Percentiles rank a stretch among this genome's conserved stretches.
Evolutionary conservation across 2,329 filamentous ascomycete genomes (phyloP).

Genomic region (Scedosporium apiospermum): DNA sequence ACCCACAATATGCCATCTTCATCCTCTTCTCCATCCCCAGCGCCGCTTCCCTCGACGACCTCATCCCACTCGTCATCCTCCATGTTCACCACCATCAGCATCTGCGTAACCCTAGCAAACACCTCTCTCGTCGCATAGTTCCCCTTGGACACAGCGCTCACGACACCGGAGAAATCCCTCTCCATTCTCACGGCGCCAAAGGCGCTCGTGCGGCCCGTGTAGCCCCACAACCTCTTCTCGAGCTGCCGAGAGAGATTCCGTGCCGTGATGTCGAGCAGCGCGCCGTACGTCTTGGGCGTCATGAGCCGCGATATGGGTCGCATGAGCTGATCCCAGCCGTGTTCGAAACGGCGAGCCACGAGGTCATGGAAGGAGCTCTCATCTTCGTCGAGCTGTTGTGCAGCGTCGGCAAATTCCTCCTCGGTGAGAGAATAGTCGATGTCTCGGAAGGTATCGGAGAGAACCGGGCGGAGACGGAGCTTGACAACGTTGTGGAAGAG

Average conservation of each 20-base stretch:
- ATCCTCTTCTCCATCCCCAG: conserved; percentile 24
- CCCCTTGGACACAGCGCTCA: conserved; percentile 56
- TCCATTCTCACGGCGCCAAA: conserved; percentile 77
- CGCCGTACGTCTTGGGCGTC: conserved; percentile 65
- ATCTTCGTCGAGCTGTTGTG: conserved; percentile 42
- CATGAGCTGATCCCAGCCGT: conserved; percentile 78
- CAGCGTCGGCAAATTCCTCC: conserved; percentile 48
- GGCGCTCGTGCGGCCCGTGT: conserved; percentile 68
- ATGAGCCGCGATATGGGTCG: conserved; percentile 77
- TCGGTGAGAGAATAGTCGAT: conserved; percentile 70
- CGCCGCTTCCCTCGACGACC: conserved; percentile 29
- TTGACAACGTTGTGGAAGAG: conserved; percentile 84
- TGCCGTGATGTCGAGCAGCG: conserved; percentile 65
- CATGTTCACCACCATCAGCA: conserved; percentile 84
- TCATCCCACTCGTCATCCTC: conserved; percentile 95
- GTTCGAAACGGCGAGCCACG: conserved; percentile 71
- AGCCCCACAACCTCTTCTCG: conserved; percentile 79
- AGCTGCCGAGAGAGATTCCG: conserved; percentile 67
- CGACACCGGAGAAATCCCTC: conserved; percentile 70
- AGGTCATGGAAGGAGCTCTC: conserved; percentile 51
- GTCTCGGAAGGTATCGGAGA: conserved; percentile 85
- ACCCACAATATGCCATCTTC: conserved; percentile 64
- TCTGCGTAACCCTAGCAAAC: conserved; percentile 69
- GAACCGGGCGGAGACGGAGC: conserved; percentile 70
- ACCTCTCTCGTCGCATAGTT: conserved; percentile 70